Evolutionary conservation across 495 filamentous ascomycete species (phyloP).

Genomic region (Podospora comata): DNA sequence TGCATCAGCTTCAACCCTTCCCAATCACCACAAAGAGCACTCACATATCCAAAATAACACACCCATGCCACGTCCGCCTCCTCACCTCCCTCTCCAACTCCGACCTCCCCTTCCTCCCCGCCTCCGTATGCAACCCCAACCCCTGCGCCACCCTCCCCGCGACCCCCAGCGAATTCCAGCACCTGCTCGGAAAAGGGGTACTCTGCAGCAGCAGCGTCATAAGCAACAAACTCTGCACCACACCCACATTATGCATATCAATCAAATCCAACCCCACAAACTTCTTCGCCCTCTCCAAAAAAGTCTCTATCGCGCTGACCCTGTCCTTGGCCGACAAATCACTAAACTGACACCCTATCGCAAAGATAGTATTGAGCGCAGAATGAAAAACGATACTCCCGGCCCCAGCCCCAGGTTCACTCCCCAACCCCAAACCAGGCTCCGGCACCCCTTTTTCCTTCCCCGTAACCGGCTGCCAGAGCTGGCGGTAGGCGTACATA

Average conservation of each 20-base stretch:
- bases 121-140: slow-evolving; percentile 45
- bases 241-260: slow-evolving; percentile 42
- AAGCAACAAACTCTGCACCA: slow-evolving; percentile 48
- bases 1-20: neutral
- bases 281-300: slow-evolving; percentile 45
- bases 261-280: slow-evolving; percentile 47
- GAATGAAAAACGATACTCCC: slow-evolving; percentile 45
- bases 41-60: slow-evolving; percentile 48
- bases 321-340: slow-evolving; percentile 40
- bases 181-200: slow-evolving; percentile 44
- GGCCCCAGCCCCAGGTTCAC: slow-evolving; percentile 37
- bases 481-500: slow-evolving; percentile 40
- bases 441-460: slow-evolving; percentile 15
- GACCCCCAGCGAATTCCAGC: slow-evolving; percentile 49
- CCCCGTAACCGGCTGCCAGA: slow-evolving; percentile 35
- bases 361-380: slow-evolving; percentile 47
- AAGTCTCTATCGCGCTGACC: slow-evolving; percentile 38
- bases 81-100: slow-evolving; percentile 43
- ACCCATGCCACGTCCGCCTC: slow-evolving; percentile 49
- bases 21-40: slow-evolving; percentile 13
- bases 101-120: slow-evolving; percentile 23
- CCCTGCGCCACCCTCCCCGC: slow-evolving; percentile 49
- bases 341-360: slow-evolving; percentile 44
- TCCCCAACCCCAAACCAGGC: slow-evolving; percentile 39
- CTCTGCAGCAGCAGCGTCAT: slow-evolving; percentile 45